Evolutionary conservation across 2,329 filamentous ascomycete species (phyloP), one percentile per base, ranked within the genome.

Genomic region (Bertia moriformis): DNA sequence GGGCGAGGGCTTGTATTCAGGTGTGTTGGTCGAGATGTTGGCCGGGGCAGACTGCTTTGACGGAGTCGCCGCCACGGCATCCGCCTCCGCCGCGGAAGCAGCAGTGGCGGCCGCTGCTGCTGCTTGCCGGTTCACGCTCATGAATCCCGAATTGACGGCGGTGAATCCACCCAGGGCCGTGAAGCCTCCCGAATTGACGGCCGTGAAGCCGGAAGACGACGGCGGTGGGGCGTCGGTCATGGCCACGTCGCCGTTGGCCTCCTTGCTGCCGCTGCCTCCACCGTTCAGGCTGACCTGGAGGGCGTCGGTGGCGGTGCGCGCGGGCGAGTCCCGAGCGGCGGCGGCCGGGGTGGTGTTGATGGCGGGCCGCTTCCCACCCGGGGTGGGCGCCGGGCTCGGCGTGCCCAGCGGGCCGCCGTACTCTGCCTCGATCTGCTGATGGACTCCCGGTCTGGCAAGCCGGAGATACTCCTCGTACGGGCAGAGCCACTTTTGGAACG

Each of bases 391-490:
- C 4, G 72, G 72, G 44, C 71, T 77, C 3, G 89, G 87, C 0
- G 88, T 95, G 44, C 7, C 22, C 7, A 91, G 75, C n/a, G 89
- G 87, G 1, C 89, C 91, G 42, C 89, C 89, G 51, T 95, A 87
- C 56, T 96, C 88, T 45, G 83, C 73, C 55, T 96, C 89, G 5
- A 96, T 66, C 58, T 95, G 87, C 51, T 95, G 88, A 50, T 95
- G 89, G n/a, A 96, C 88, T 19, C 87, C 85, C 2, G 91, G 91
- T 56, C 95, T 96, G 39, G 86, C 89, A 13, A 89, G 67, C 39
- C 83, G 75, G 33, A 98, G 65, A 55, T 94, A 98, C 45, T 96
- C 87, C 58, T 98, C 91, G 50, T 96, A 98, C 0, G 91, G 91
- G 52, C 87, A 85, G 3, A 98, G 76, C 85, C 91, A 98, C 60